These are phyloP conservation scores for Galium porrigens DNA, from an alignment of 305 asterid species.

Conservation along the genomic window DNA sequence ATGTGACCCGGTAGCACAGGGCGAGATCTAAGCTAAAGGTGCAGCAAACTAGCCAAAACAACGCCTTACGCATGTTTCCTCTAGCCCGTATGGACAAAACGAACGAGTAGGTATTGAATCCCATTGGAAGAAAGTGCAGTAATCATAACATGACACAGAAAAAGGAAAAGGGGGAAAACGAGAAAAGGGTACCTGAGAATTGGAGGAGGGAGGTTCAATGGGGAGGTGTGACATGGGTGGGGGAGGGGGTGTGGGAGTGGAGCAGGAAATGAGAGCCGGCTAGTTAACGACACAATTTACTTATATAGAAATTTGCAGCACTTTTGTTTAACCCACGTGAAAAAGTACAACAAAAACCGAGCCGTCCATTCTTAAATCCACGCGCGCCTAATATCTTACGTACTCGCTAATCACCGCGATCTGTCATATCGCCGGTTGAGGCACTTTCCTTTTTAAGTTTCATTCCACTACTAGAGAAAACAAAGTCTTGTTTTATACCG, in stretches of 20 bases:
- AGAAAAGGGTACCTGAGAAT: conserved; percentile 1
- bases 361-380: conserved; percentile 11
- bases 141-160: no score
- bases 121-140: not conserved
- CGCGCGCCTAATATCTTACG: conserved; percentile 4
- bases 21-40: conserved; percentile 5
- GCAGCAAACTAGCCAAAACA: not conserved
- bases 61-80: not conserved
- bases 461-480: no score
- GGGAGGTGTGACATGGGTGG: conserved; percentile 13
- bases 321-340: conserved; percentile 13
- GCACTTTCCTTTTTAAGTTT: no score
- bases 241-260: conserved; percentile 2
- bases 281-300: not conserved
- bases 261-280: conserved; percentile 11
- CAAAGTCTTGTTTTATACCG: no score
- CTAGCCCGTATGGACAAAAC: not conserved
- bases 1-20: not conserved
- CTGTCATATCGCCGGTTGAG: not conserved
- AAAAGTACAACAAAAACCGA: conserved; percentile 13
- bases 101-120: not conserved
- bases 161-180: not conserved
- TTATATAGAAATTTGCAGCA: not conserved
- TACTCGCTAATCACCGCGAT: not conserved
- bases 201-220: conserved; percentile 5